Percentiles rank a stretch among this genome's conserved stretches.
Conservation (phyloP, 139 green algal species). For the Micromonas pusilla region DNA sequence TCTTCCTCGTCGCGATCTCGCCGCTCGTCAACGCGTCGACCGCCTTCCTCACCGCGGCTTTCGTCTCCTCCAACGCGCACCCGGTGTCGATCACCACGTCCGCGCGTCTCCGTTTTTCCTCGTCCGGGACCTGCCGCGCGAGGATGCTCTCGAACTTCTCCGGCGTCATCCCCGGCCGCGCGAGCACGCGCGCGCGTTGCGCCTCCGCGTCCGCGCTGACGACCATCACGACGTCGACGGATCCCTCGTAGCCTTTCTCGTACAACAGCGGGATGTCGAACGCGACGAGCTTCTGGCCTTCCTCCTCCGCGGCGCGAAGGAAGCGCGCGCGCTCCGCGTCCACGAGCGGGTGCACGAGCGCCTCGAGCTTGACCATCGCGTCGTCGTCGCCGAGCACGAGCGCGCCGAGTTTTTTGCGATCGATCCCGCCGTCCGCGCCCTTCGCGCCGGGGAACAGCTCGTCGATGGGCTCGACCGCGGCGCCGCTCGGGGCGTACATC, state of each 20-base stretch:
- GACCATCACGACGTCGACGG: slow-evolving; percentile 59
- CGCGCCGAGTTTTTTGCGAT: neutral
- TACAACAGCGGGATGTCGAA: slow-evolving; percentile 83
- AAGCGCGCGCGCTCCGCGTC: slow-evolving; percentile 11
- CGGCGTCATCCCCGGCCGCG: slow-evolving; percentile 60
- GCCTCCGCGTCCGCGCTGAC: slow-evolving; percentile 48
- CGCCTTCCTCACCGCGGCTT: slow-evolving; percentile 44
- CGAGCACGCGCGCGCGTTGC: slow-evolving; percentile 65
- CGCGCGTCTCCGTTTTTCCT: slow-evolving; percentile 57
- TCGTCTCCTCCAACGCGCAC: slow-evolving; percentile 44
- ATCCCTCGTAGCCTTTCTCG: slow-evolving; percentile 52
- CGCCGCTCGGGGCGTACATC: slow-evolving; percentile 54
- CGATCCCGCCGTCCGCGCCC: slow-evolving; percentile 30
- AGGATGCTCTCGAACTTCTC: slow-evolving; percentile 67
- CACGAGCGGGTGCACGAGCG: slow-evolving; percentile 74
- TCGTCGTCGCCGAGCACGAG: slow-evolving; percentile 23
- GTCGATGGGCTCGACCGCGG: slow-evolving; percentile 46
- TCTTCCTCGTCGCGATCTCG: too few species aligned
- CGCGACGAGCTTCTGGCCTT: slow-evolving; percentile 46
- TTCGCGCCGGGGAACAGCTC: slow-evolving; percentile 45
- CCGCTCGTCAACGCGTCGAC: too few species aligned
- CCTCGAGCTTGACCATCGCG: slow-evolving; percentile 60
- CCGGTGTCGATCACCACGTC: slow-evolving; percentile 68
- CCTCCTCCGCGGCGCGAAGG: slow-evolving; percentile 20
- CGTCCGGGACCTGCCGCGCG: slow-evolving; percentile 62